Evolutionary conservation across 441 rosid species (phyloP), one percentile per base, ranked within the genome.

Genomic region (Metrosideros polymorpha): DNA sequence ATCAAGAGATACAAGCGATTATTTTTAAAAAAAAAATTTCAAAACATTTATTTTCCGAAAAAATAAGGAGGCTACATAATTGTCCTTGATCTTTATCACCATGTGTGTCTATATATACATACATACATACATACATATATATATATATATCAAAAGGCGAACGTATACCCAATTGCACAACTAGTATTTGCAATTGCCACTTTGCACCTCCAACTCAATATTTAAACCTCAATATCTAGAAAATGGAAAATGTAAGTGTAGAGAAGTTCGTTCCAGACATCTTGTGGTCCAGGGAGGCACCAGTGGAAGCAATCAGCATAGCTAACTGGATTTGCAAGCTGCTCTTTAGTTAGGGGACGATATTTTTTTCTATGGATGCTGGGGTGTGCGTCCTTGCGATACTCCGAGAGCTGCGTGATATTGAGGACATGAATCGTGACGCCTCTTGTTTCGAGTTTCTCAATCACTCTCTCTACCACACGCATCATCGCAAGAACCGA

Each of bases 201-300:
- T 32, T 13, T 63, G 3, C 76, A 25, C 17, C 76, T 63, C 25
- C 76, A 63, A 3, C 15, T 61, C 22, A 39, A 0, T 9, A 9
- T 63, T 63, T 18, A 13, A 12, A 13, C 35, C 0, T 59, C 29
- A 35, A 35, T 29, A 35, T 59, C 35, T 2, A n/a, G 29, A 57
- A 29, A 13, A 43, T 82, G 32, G 55, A 82, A 39, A 83, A 95
- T 91, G 50, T 90, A 90, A 47, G 96, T 91, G 86, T 92, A 95
- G 84, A 94, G 92, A 24, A 94, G 91, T 76, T 92, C 90, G 59
- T 94, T 94, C 96, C 96, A 94, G 32, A 92, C 92, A 85, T 94
- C 95, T 27, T 93, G 94, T 43, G 9, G 55, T 52, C 96, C 94
- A n/a, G 96, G 96, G 82, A 94, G 93, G 85, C 95, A 94, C 96